A percentile compares a stretch with the other conserved stretches of the same genome.
phyloP scores from a whole-genome alignment of 1,139 yeast species.

The Taphrina pruni region DNA sequence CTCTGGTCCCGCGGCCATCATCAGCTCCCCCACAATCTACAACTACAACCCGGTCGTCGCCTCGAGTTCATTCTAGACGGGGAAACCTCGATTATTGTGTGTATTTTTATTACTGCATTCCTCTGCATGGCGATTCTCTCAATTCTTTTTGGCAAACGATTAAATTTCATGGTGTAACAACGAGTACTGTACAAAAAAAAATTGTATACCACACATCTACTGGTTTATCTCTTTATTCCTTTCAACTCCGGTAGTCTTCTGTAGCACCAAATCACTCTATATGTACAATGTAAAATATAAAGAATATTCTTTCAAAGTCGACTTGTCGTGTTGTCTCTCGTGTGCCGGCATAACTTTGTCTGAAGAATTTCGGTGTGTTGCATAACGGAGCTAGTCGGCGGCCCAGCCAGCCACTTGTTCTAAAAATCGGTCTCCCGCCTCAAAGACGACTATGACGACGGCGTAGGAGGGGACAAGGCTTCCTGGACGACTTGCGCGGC shows the following conservation, averaged over 20 bases:
- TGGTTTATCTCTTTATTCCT: too few species aligned
- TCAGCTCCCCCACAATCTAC: conserved; percentile 32
- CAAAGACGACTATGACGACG: too few species aligned
- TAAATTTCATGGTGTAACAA: neutral
- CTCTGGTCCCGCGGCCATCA: conserved; percentile 27
- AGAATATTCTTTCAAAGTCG: too few species aligned
- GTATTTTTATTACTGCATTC: conserved; percentile 2
- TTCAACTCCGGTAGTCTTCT: too few species aligned
- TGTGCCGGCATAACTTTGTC: too few species aligned
- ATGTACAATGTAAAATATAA: neutral
- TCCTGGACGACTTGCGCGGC: conserved; percentile 7
- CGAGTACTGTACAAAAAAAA: conserved; percentile 1
- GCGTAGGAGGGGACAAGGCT: conserved; percentile 1
- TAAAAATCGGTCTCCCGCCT: neutral
- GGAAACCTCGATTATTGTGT: neutral
- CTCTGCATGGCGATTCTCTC: neutral
- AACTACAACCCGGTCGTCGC: conserved; percentile 40
- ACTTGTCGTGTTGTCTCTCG: too few species aligned
- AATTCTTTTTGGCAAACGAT: neutral
- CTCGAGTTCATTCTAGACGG: conserved; percentile 19
- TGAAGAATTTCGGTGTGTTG: too few species aligned
- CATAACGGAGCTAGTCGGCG: neutral
- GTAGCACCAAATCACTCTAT: neutral
- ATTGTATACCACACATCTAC: neutral
- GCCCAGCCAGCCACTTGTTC: conserved; percentile 1